These are phyloP conservation scores for Nicotiana sylvestris DNA, from an alignment of 257 asterid species.

Conservation along the genomic window DNA sequence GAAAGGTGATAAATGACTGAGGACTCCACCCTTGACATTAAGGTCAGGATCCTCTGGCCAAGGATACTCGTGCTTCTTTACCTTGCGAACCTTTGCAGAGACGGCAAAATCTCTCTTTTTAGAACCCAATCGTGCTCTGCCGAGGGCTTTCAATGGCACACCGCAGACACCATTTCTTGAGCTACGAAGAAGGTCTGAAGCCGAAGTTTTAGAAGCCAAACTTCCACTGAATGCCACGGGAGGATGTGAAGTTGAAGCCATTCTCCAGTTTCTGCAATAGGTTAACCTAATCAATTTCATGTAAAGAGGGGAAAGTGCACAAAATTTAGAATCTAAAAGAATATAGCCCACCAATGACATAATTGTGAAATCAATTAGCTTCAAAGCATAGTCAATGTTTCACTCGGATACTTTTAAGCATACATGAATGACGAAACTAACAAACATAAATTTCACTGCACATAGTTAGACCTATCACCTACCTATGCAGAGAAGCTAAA, in stretches of 20 bases:
- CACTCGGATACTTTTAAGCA: neutral
- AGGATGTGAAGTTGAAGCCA: slow-evolving; percentile 63
- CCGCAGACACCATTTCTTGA: slow-evolving; percentile 58
- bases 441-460: neutral
- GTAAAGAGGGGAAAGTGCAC: neutral
- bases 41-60: slow-evolving; percentile 84
- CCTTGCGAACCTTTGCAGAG: slow-evolving; percentile 63
- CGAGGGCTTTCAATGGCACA: slow-evolving; percentile 62
- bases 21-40: slow-evolving; percentile 88
- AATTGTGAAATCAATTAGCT: neutral
- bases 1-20: slow-evolving; percentile 77
- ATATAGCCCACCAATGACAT: neutral
- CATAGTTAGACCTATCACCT: neutral
- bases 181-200: slow-evolving; percentile 75
- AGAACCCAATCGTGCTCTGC: slow-evolving; percentile 54
- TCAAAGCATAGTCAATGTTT: neutral
- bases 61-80: slow-evolving; percentile 72
- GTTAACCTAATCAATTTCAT: neutral
- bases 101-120: slow-evolving; percentile 47
- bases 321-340: neutral
- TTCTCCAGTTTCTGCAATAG: slow-evolving; percentile 25
- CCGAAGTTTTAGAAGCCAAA: slow-evolving; percentile 52
- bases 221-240: slow-evolving; percentile 48
- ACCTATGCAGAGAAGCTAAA: neutral
- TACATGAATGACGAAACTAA: neutral